phyloP scores from a whole-genome alignment of 257 asterid species.

The Capsicum rhomboideum region DNA sequence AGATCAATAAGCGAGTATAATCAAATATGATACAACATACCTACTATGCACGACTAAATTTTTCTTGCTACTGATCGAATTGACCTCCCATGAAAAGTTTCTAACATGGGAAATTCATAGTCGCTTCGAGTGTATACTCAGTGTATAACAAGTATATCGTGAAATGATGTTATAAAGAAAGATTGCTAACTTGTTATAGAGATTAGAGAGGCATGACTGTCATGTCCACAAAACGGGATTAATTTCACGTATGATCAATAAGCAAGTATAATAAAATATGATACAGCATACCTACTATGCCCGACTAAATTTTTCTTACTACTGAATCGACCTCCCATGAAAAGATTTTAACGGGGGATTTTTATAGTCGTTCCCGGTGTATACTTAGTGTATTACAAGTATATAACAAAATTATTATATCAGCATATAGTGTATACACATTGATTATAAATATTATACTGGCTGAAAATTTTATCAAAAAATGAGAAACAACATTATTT shows the following conservation, averaged over 20 bases:
- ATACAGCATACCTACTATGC: neutral
- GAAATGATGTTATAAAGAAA: neutral
- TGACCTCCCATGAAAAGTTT: too few relatives aligned
- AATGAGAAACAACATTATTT: neutral
- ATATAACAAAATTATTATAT: neutral
- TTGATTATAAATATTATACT: neutral
- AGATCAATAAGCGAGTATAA: neutral
- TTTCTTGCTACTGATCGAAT: too few relatives aligned
- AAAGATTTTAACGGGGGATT: neutral
- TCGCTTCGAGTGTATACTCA: too few relatives aligned
- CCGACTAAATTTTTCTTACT: neutral
- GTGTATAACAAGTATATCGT: neutral
- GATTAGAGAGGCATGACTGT: neutral
- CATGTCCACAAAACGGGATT: neutral
- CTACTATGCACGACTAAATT: too few relatives aligned
- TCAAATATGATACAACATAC: neutral
- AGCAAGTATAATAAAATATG: neutral
- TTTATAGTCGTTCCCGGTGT: neutral
- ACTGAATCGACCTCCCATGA: neutral
- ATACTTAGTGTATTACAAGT: neutral
- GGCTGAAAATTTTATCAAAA: neutral
- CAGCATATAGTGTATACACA: neutral
- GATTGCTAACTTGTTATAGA: neutral
- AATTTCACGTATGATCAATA: neutral
- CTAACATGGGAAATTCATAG: too few relatives aligned